Conservation (phyloP, 2,329 filamentous ascomycete genomes). For the Thielaviopsis euricoi region DNA sequence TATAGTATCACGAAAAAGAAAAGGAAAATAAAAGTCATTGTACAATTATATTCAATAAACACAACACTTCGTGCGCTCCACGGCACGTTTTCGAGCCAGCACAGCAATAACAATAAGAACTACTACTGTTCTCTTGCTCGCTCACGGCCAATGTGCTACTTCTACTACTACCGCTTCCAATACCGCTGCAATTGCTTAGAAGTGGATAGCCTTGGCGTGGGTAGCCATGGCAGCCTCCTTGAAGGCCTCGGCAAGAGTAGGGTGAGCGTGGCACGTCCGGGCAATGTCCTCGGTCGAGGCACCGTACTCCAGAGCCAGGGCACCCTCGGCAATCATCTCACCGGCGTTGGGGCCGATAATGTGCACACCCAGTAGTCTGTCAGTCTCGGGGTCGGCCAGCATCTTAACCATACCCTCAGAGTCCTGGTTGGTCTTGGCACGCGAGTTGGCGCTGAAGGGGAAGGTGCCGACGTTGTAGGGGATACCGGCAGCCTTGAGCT, state of each 20-base stretch:
- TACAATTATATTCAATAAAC: slow-evolving; percentile 11
- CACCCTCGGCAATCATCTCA: slow-evolving; percentile 98
- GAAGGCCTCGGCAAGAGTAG: slow-evolving; percentile 90
- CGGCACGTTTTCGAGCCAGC: not conserved
- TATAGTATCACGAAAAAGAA: not conserved
- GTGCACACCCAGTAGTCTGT: slow-evolving; percentile 87
- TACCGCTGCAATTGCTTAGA: slow-evolving; percentile 34
- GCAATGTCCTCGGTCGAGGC: slow-evolving; percentile 90
- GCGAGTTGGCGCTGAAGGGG: slow-evolving; percentile 95
- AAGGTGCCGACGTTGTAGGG: slow-evolving; percentile 90
- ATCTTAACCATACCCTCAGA: slow-evolving; percentile 96
- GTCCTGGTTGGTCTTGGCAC: slow-evolving; percentile 97
- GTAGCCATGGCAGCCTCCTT: slow-evolving; percentile 99
- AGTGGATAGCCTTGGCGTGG: slow-evolving; percentile 90
- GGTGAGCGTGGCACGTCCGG: slow-evolving; percentile 91
- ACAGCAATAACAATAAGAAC: not conserved
- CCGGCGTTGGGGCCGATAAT: slow-evolving; percentile 92
- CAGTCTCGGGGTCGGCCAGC: slow-evolving; percentile 87
- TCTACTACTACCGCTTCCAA: too few species aligned
- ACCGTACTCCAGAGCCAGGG: slow-evolving; percentile 88
- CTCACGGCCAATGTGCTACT: not conserved
- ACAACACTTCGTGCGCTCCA: slow-evolving; percentile 4
- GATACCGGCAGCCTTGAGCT: slow-evolving; percentile 75
- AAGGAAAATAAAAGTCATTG: slow-evolving; percentile 8
- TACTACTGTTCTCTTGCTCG: not conserved